These are phyloP conservation scores for Cordyceps cateniannulata DNA, from an alignment of 2,329 filamentous ascomycete genomes.

Conservation along the genomic window DNA sequence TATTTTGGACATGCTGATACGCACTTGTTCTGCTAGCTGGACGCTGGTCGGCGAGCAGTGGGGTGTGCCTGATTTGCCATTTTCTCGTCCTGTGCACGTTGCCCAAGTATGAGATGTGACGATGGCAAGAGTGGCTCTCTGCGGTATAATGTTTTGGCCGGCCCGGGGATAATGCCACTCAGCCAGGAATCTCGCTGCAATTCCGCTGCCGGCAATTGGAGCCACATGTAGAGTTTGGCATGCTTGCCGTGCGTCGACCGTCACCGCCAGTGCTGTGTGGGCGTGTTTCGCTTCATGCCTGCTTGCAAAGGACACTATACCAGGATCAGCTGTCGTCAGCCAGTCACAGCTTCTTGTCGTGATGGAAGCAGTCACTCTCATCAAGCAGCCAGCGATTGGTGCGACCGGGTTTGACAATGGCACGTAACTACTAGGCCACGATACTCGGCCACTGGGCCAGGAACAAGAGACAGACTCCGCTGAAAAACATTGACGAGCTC, in stretches of 20 bases:
- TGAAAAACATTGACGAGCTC: not conserved
- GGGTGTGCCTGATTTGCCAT: not conserved
- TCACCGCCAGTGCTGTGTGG: not conserved
- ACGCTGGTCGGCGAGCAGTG: not conserved
- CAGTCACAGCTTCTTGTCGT: not conserved
- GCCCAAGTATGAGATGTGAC: conserved; percentile 1
- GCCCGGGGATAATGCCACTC: not conserved
- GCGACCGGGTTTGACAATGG: not conserved
- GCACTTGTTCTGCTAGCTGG: not conserved
- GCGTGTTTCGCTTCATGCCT: not conserved
- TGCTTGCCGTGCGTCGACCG: not conserved
- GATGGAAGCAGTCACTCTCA: not conserved
- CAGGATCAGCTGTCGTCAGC: not conserved
- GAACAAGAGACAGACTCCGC: conserved; percentile 10
- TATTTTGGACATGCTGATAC: not conserved
- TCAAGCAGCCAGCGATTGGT: not conserved
- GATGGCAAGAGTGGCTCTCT: not conserved
- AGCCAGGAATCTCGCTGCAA: not conserved
- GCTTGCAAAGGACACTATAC: not conserved
- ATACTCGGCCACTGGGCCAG: conserved; percentile 3
- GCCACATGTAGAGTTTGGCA: not conserved
- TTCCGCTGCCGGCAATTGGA: not conserved
- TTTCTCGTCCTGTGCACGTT: not conserved
- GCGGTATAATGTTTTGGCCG: not conserved
- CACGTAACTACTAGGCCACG: conserved; percentile 6